Base-by-base conservation (phyloP, 176 grass and related monocot genomes). In the Avena insularis region DNA sequence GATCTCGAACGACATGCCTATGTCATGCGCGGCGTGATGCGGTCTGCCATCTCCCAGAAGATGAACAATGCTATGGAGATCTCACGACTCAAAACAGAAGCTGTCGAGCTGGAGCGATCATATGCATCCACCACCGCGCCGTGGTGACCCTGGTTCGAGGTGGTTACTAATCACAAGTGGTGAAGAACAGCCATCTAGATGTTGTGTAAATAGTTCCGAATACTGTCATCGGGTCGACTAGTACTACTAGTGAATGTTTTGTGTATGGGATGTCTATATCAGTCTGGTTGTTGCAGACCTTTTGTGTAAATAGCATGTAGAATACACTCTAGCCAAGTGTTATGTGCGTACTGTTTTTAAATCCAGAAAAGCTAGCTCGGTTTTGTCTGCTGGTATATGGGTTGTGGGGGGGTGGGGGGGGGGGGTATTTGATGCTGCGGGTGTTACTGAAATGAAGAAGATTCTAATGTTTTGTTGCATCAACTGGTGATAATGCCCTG, bases 1-100 rank as follows among this genome's bases (percentile, higher is more conserved):
- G 20, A 89, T 17, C 76, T 90, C 10, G 78, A 91, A 25, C 50
- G 48, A 9, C 83, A 90, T n/a, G 72, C 77, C 13, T 14, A 21
- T 51, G 23, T 75, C 31, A 71, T 91, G 29, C 81, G 55, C 0
- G 13, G 57, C 19, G 63, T 76, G 9, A 56, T 20, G 35, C 58
- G 85, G 27, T 60, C 54, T 81, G 64, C 78, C n/a, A 20, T 91
- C 9, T 84, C 27, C 3, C 45, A 79, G 78, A 73, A 70, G 59
- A 54, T 81, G 4, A 85, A 4, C 13, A 16, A 20, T 35, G 81
- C 71, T 2, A 35, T 19, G 0, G 84, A 87, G 43, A 82, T 87
- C 2, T 59, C 16, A 9, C 85, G 56, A 72, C 77, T 94, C 36
- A 56, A 53, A 82, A 23, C 46, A 29, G 63, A 87, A 50, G 80